Percentiles rank a stretch among this genome's conserved stretches.
phyloP scores from a whole-genome alignment of 257 asterid genomes.

The Solanum virginianum region DNA sequence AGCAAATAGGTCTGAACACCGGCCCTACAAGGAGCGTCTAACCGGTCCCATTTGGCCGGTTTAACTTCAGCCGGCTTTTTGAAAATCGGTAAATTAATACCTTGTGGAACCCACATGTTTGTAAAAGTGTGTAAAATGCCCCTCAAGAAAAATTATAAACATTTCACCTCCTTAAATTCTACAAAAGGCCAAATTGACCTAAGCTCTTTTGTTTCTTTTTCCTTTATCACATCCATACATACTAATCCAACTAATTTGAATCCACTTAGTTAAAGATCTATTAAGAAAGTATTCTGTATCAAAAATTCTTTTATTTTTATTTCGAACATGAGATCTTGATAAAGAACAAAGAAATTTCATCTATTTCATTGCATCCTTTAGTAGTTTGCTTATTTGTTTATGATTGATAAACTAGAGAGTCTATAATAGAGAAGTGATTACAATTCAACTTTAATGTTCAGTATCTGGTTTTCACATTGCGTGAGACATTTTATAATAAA shows the following conservation, averaged over 20 bases:
- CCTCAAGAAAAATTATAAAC: not conserved
- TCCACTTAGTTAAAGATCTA: not conserved
- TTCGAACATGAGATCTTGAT: not conserved
- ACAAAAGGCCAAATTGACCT: not conserved
- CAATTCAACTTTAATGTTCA: too few relatives aligned
- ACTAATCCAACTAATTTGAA: not conserved
- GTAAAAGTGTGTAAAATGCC: not conserved
- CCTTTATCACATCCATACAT: not conserved
- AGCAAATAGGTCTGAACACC: slow-evolving; percentile 19
- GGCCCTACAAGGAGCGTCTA: not conserved
- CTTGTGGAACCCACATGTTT: not conserved
- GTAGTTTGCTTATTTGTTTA: not conserved
- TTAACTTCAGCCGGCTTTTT: not conserved
- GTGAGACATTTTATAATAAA: not conserved
- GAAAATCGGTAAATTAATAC: not conserved
- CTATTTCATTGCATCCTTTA: not conserved
- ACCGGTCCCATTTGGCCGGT: not conserved
- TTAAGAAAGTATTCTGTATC: not conserved
- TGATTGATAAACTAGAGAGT: not conserved
- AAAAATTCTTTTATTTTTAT: not conserved
- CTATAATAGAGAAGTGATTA: too few relatives aligned
- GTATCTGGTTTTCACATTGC: not conserved
- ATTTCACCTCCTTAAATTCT: not conserved
- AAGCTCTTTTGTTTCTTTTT: not conserved
- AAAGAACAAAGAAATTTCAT: not conserved